Percentiles rank a stretch among this genome's conserved stretches.
Conservation (phyloP, 371 early-diverging fungal genomes). For the Saksenaea oblongispora region DNA sequence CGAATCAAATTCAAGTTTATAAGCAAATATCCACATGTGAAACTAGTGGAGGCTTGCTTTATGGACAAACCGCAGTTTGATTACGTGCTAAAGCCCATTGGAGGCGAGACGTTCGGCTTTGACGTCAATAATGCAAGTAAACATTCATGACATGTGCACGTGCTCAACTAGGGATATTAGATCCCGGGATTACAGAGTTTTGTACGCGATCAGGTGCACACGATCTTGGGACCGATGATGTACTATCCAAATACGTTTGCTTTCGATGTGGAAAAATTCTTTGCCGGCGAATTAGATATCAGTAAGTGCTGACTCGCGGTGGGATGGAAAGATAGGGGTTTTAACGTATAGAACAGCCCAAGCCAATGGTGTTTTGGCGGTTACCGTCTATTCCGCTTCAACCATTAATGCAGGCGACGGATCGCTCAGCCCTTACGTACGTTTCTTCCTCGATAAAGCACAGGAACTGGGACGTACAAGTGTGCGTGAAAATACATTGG, state of each 20-base stretch:
- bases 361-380: constrained; percentile 85
- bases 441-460: constrained; percentile 73
- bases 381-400: constrained; percentile 77
- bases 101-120: constrained; percentile 85
- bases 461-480: constrained; percentile 72
- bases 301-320: constrained; percentile 18
- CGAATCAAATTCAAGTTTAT: constrained; percentile 84
- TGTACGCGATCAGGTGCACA: constrained; percentile 78
- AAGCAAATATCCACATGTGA: constrained; percentile 87
- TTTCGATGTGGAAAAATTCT: constrained; percentile 80
- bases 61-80: constrained; percentile 89
- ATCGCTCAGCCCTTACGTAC: constrained; percentile 81
- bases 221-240: constrained; percentile 79
- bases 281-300: constrained; percentile 66
- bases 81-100: constrained; percentile 92
- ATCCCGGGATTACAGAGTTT: constrained; percentile 83
- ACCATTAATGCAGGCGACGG: constrained; percentile 79
- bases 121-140: constrained; percentile 73
- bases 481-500: constrained; percentile 56
- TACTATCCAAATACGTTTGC: constrained; percentile 83
- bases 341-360: too few species aligned
- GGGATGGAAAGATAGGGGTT: too few species aligned
- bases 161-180: constrained; percentile 26
- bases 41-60: constrained; percentile 88
- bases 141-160: background rate